Conservation (phyloP, 169 alveolate species). For the Theileria orientalis region DNA sequence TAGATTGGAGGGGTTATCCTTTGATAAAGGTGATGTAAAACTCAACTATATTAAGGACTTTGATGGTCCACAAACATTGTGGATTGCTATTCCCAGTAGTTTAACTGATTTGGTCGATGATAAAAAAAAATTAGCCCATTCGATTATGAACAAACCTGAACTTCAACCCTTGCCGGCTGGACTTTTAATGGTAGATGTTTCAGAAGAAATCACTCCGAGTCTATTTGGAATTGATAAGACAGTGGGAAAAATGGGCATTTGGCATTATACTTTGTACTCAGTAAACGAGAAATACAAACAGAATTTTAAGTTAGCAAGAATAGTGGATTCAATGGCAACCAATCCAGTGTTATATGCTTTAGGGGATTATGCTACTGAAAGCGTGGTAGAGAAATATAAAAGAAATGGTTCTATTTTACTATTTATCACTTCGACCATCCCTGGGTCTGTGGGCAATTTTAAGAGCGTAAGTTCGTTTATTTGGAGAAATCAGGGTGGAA, state of each 20-base stretch:
- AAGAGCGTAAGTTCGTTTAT: neutral
- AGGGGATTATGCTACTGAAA: neutral
- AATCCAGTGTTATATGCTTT: neutral
- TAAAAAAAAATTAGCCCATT: no score
- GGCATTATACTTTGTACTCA: neutral
- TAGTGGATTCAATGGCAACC: neutral
- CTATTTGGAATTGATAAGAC: conserved; percentile 1
- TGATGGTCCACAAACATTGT: no score
- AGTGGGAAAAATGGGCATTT: neutral
- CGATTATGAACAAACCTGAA: no score
- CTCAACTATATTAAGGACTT: no score
- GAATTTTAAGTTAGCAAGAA: neutral
- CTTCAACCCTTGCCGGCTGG: no score
- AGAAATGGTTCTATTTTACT: no score
- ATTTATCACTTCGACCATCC: neutral
- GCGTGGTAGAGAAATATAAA: neutral
- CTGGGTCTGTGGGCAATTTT: neutral
- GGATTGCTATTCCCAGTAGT: no score
- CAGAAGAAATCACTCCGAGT: neutral
- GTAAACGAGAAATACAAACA: neutral
- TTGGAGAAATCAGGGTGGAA: neutral
- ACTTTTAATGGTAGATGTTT: neutral
- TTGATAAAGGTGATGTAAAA: no score
- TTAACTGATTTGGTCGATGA: no score
- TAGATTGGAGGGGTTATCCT: no score